Base-by-base conservation (phyloP, 805 yeast genomes). In the Candida silvicultrix region DNA sequence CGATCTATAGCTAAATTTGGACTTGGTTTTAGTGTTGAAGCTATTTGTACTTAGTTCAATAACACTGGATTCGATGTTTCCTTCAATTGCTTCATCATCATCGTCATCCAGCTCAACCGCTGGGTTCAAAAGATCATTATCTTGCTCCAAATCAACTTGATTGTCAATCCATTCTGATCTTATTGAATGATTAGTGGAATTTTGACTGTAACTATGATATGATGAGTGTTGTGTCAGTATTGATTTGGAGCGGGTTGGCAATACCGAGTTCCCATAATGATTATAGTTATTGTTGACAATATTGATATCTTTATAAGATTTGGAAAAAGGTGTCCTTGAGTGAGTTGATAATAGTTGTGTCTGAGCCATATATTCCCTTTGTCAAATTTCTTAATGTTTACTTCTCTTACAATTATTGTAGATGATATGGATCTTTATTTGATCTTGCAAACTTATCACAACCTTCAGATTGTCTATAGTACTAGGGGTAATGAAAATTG, bases 191-290 rank as follows among this genome's bases (percentile, higher is more conserved):
- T 23, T 31, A n/a, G 38, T 35, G 22, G 18, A 29, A 22, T 6
- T 11, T 16, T 35, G 32, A 35, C 4, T 23, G 9, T 23, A 23
- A 23, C 25, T 23, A 23, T 6, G 9, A 23, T 23, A 23, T 28
- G 18, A 19, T 6, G 34, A 9, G n/a, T 34, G 22, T 5, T 31
- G 19, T 18, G 19, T n/a, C 11, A 31, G 14, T 15, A 20, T n/a
- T 4, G 38, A 31, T 31, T 18, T 21, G 19, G 31, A 21, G 9
- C 11, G 9, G 16, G 18, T 35, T 22, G 40, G 37, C 15, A 55
- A 57, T 4, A 67, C 64, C 1, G 71, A 67, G 6, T 64, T 64
- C 7, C 73, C 73, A 46, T 69, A 69, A 22, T 64, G 60, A 18
- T 64, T 60, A 49, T 69, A 69, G 52, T 67, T 61, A 31, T 59